phyloP scores from a whole-genome alignment of 2,329 filamentous ascomycete species.

The Botrytis fragariae region DNA sequence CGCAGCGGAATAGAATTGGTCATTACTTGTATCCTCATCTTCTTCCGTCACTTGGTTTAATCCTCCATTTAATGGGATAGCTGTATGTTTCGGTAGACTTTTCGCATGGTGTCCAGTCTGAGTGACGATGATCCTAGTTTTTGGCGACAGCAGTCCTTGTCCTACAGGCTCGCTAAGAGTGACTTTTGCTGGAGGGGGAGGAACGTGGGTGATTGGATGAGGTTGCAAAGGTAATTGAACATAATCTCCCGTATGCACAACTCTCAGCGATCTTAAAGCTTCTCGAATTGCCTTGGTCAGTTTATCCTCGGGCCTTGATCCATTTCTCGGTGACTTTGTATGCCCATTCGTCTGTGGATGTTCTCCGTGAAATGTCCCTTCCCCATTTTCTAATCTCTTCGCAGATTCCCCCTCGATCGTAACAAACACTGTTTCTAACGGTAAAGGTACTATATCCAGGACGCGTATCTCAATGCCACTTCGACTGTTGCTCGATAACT shows the following conservation, averaged over 20 bases:
- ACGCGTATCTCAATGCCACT: conserved; percentile 80
- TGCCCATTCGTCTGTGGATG: conserved; percentile 49
- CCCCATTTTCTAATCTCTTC: conserved; percentile 75
- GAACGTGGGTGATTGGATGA: conserved; percentile 82
- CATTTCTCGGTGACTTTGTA: conserved; percentile 36
- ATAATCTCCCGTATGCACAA: conserved; percentile 82
- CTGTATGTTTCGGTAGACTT: conserved; percentile 47
- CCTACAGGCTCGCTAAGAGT: conserved; percentile 92
- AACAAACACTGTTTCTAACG: conserved; percentile 82
- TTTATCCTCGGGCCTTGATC: conserved; percentile 51
- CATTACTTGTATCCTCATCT: conserved; percentile 81
- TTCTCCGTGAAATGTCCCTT: conserved; percentile 75
- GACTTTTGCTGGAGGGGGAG: conserved; percentile 81
- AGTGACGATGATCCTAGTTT: conserved; percentile 81
- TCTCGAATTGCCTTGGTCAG: conserved; percentile 68
- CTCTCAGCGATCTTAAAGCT: conserved; percentile 67
- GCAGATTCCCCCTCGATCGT: conserved; percentile 79
- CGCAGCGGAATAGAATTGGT: conserved; percentile 88
- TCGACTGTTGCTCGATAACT: conserved; percentile 68
- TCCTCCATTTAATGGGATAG: conserved; percentile 48
- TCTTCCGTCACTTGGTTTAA: conserved; percentile 59
- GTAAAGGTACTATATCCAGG: conserved; percentile 74
- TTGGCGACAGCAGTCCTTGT: conserved; percentile 74
- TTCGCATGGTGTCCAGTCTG: conserved; percentile 57
- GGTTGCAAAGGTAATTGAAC: conserved; percentile 74